Conservation (phyloP, 805 yeast species). For the Teunomyces barrocoloradensis region DNA sequence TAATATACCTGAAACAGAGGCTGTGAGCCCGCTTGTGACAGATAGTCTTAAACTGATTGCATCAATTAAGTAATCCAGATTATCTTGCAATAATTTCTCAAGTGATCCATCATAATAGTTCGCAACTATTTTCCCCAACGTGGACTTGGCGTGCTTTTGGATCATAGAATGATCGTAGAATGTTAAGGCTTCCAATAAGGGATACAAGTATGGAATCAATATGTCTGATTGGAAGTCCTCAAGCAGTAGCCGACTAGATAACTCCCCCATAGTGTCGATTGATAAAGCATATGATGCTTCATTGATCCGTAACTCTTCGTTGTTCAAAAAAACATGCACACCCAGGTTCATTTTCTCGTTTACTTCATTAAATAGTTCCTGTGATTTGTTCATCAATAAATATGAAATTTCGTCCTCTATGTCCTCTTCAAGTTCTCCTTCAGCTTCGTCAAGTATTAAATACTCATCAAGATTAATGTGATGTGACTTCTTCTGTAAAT, state of each 20-base stretch:
- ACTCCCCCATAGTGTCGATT: conserved; percentile 41
- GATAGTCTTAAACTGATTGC: conserved; percentile 68
- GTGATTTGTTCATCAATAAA: conserved; percentile 35
- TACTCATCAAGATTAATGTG: conserved; percentile 21
- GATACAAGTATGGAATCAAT: conserved; percentile 68
- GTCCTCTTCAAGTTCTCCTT: conserved; percentile 7
- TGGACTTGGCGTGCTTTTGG: conserved; percentile 53
- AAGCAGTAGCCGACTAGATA: conserved; percentile 21
- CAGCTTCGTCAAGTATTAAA: conserved; percentile 20
- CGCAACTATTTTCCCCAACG: conserved; percentile 45
- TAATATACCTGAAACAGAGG: conserved; percentile 68
- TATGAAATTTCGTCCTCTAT: conserved; percentile 26
- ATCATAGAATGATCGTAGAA: conserved; percentile 43
- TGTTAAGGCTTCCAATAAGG: conserved; percentile 71
- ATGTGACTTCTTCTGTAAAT: conserved; percentile 15
- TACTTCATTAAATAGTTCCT: conserved; percentile 38
- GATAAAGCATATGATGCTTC: conserved; percentile 39
- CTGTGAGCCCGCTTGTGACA: conserved; percentile 63
- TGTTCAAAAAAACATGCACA: conserved; percentile 4
- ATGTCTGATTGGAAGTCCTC: conserved; percentile 45
- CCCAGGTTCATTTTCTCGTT: conserved; percentile 11
- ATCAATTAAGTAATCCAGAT: conserved; percentile 80
- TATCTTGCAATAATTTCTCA: conserved; percentile 53
- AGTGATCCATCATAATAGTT: conserved; percentile 57
- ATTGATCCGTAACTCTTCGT: conserved; percentile 8